phyloP scores from a whole-genome alignment of 106 monocot genomes.

The Triglochin maritima region DNA sequence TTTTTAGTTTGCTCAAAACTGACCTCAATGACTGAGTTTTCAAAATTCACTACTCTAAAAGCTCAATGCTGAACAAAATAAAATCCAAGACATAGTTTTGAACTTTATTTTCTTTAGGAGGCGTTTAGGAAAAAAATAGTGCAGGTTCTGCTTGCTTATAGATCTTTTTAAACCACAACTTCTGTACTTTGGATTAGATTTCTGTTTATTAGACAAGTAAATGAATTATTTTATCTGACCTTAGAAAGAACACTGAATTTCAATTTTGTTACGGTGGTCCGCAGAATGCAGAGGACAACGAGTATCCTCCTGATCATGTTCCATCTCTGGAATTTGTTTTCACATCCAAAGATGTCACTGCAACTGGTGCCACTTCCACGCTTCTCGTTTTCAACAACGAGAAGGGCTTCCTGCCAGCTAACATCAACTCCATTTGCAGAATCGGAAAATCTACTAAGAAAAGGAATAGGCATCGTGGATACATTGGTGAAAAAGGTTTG shows the following conservation, averaged over 20 bases:
- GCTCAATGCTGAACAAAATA: too few relatives aligned
- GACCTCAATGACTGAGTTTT: too few relatives aligned
- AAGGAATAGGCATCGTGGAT: slow-evolving; percentile 20
- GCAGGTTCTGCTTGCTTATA: too few relatives aligned
- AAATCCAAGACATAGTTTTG: too few relatives aligned
- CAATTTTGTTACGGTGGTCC: not conserved
- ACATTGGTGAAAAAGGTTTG: slow-evolving; percentile 31
- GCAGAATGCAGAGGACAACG: slow-evolving; percentile 32
- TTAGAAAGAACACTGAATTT: not conserved
- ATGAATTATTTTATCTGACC: not conserved
- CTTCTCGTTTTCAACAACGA: slow-evolving; percentile 29
- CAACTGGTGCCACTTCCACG: slow-evolving; percentile 15
- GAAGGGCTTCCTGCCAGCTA: slow-evolving; percentile 19
- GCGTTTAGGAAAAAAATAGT: too few relatives aligned
- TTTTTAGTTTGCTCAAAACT: too few relatives aligned
- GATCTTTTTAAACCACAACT: too few relatives aligned
- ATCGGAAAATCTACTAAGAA: slow-evolving; percentile 27
- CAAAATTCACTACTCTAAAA: too few relatives aligned
- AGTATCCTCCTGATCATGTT: slow-evolving; percentile 9
- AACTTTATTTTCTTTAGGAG: too few relatives aligned
- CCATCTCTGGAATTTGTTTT: slow-evolving; percentile 24
- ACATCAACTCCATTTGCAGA: slow-evolving; percentile 24
- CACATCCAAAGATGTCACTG: slow-evolving; percentile 17
- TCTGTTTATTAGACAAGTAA: too few relatives aligned
- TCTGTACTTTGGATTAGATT: too few relatives aligned